A percentile compares a stretch with the other conserved stretches of the same genome.
Conservation (phyloP, 768 basidiomycete species). For the Postia placenta region DNA sequence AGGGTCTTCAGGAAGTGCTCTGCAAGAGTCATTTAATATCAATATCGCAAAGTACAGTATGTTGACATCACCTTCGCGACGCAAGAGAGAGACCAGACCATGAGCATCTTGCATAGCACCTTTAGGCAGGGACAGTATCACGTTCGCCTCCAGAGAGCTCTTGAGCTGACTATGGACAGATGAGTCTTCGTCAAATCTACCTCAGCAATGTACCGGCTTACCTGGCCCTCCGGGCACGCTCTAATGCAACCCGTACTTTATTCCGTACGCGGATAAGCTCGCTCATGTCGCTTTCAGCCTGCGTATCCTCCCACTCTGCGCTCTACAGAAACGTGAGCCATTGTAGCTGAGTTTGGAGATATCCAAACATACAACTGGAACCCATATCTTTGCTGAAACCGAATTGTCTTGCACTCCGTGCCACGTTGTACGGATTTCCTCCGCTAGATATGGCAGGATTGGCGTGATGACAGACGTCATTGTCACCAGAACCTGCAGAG, state of each 20-base stretch:
- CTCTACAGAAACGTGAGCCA: slow-evolving; percentile 31
- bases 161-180: slow-evolving; percentile 47
- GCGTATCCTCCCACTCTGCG: slow-evolving; percentile 54
- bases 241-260: slow-evolving; percentile 60
- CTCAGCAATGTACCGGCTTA: slow-evolving; percentile 28
- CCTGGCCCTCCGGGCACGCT: slow-evolving; percentile 74
- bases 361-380: slow-evolving; percentile 44
- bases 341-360: background rate
- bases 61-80: slow-evolving; percentile 36
- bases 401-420: slow-evolving; percentile 35
- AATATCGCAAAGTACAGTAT: too few species aligned
- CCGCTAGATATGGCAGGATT: slow-evolving; percentile 84
- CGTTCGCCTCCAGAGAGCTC: slow-evolving; percentile 72
- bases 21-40: too few species aligned
- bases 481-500: slow-evolving; percentile 51
- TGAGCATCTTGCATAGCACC: slow-evolving; percentile 17
- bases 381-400: slow-evolving; percentile 71
- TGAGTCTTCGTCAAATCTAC: background rate
- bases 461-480: slow-evolving; percentile 75
- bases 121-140: slow-evolving; percentile 55
- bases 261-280: slow-evolving; percentile 54
- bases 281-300: slow-evolving; percentile 58
- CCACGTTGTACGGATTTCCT: slow-evolving; percentile 64
- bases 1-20: slow-evolving; percentile 63
- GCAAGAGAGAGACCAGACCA: slow-evolving; percentile 29